These are phyloP conservation scores for Aspergillus ustus DNA, from an alignment of 2,329 filamentous ascomycete species.

Conservation along the genomic window DNA sequence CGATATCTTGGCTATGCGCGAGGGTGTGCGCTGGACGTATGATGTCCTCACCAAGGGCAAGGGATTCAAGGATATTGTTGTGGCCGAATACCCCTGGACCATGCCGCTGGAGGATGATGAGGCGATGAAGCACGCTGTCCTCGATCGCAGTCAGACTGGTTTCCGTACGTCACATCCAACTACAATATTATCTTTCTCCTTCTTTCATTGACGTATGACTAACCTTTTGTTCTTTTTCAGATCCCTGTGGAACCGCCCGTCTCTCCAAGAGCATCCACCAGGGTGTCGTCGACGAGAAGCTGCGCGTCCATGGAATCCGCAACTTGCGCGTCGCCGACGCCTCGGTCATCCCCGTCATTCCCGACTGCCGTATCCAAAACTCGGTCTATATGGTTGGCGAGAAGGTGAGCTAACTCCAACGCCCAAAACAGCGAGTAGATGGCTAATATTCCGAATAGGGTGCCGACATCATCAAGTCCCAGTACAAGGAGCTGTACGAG, in stretches of 20 bases:
- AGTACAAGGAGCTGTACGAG: conserved; percentile 32
- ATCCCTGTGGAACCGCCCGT: conserved; percentile 62
- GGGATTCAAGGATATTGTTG: conserved; percentile 54
- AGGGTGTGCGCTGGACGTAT: conserved; percentile 59
- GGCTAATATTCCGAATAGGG: not conserved
- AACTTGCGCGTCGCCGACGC: conserved; percentile 62
- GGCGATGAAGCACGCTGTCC: conserved; percentile 59
- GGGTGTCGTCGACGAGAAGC: conserved; percentile 42
- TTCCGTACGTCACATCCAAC: not conserved
- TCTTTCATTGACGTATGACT: not conserved
- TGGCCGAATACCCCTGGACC: conserved; percentile 60
- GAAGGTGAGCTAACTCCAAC: conserved; percentile 36
- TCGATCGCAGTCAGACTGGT: conserved; percentile 51
- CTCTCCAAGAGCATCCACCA: conserved; percentile 53
- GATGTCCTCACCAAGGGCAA: conserved; percentile 63
- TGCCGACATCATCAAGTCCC: conserved; percentile 35
- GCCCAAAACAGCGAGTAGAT: too few relatives aligned
- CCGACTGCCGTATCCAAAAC: conserved; percentile 63
- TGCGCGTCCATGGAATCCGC: conserved; percentile 60
- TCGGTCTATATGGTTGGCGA: conserved; percentile 65
- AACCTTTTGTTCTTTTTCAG: conserved; percentile 4
- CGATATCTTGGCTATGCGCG: conserved; percentile 62
- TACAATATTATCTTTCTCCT: not conserved
- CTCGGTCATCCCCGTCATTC: conserved; percentile 59
- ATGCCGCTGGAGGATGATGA: conserved; percentile 63